These are phyloP conservation scores for Citrullus colocynthis DNA, from an alignment of 306 rosid species.

Conservation along the genomic window DNA sequence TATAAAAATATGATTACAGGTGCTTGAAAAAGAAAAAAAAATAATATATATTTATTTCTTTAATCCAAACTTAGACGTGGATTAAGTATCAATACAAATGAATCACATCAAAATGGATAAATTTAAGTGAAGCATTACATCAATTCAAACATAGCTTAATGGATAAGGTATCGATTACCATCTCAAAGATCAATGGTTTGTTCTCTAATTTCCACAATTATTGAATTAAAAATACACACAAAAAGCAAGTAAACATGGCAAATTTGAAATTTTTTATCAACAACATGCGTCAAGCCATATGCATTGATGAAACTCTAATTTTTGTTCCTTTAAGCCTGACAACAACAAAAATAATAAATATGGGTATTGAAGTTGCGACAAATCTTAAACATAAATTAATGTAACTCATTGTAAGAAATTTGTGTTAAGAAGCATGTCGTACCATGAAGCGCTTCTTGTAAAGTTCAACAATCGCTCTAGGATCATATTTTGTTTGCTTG, in stretches of 20 bases:
- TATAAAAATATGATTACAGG: too few relatives aligned
- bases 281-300: background rate
- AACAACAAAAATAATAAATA: background rate
- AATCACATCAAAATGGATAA: too few relatives aligned
- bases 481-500: constrained; percentile 39
- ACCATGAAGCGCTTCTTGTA: constrained; percentile 50
- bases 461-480: constrained; percentile 21
- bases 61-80: too few relatives aligned
- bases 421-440: background rate
- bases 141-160: too few relatives aligned
- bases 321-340: background rate
- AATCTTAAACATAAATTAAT: background rate
- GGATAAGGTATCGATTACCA: too few relatives aligned
- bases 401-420: background rate
- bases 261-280: background rate
- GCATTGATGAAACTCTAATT: background rate
- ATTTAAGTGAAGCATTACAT: too few relatives aligned
- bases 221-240: background rate
- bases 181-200: too few relatives aligned
- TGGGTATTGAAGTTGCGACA: background rate
- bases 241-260: background rate
- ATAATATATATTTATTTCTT: too few relatives aligned
- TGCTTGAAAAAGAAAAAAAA: too few relatives aligned
- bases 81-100: too few relatives aligned
- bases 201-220: too few relatives aligned